Conservation (phyloP, 2,329 filamentous ascomycete genomes). For the Venturia pyrina region DNA sequence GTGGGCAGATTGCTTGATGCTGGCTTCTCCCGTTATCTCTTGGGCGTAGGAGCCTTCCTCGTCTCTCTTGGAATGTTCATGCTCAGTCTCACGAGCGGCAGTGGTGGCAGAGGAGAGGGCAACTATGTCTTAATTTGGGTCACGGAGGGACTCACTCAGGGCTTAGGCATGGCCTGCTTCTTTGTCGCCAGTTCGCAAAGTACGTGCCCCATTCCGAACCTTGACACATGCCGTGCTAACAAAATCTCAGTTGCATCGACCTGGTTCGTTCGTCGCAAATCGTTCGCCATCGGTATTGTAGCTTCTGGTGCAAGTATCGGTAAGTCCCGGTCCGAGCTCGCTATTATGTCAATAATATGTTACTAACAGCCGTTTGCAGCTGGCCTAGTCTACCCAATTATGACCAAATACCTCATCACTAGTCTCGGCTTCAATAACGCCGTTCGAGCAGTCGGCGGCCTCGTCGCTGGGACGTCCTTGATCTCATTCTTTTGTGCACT, state of each 20-base stretch:
- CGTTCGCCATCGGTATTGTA: constrained; percentile 40
- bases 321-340: constrained; percentile 15
- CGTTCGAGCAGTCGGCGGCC: constrained; percentile 30
- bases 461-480: constrained; percentile 32
- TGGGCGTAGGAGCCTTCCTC: constrained; percentile 32
- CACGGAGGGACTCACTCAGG: constrained; percentile 37
- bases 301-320: constrained; percentile 39
- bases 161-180: constrained; percentile 42
- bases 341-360: background rate
- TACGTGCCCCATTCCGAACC: constrained; percentile 20
- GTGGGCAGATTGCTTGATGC: constrained; percentile 41
- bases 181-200: constrained; percentile 42
- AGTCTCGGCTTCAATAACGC: constrained; percentile 36
- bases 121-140: constrained; percentile 36
- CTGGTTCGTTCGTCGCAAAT: constrained; percentile 38
- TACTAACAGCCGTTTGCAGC: constrained; percentile 17
- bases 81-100: constrained; percentile 22
- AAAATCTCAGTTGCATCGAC: constrained; percentile 34
- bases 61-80: constrained; percentile 34
- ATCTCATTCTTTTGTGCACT: constrained; percentile 32
- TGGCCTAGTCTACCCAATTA: constrained; percentile 37
- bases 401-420: constrained; percentile 34
- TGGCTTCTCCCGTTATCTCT: constrained; percentile 30
- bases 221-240: constrained; percentile 13
- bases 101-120: constrained; percentile 24